A percentile compares a stretch with the other conserved stretches of the same genome.
Conservation (phyloP, 164 flowering plant genomes). For the Houttuynia cordata region DNA sequence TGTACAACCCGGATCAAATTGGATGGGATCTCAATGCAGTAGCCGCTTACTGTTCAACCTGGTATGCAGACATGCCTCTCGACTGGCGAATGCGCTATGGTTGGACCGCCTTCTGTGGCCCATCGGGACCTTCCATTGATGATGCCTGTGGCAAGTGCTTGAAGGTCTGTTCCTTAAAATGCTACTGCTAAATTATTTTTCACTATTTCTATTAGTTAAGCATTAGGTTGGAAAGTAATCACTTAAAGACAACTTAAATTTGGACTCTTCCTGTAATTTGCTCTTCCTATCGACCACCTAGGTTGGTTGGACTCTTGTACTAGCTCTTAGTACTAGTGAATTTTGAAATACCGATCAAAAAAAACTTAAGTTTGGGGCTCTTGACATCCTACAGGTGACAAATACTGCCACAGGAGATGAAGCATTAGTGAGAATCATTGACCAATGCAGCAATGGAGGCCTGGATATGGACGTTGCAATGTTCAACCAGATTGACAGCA, state of each 20-base stretch:
- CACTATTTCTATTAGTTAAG: no score
- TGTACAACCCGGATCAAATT: conserved; percentile 27
- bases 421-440: conserved; percentile 55
- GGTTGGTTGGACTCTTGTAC: no score
- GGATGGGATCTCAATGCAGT: conserved; percentile 32
- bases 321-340: no score
- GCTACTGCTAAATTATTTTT: not conserved
- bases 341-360: no score
- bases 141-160: conserved; percentile 34
- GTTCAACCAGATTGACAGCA: conserved; percentile 37
- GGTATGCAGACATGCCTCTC: conserved; percentile 35
- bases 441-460: conserved; percentile 73
- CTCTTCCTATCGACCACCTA: no score
- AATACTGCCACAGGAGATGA: conserved; percentile 40
- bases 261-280: not conserved
- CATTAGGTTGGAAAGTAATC: no score
- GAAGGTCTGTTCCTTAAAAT: conserved; percentile 11
- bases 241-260: no score
- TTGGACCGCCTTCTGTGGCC: conserved; percentile 46
- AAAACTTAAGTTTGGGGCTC: no score
- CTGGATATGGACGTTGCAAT: conserved; percentile 49
- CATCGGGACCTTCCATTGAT: conserved; percentile 28
- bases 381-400: conserved; percentile 62
- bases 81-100: conserved; percentile 31
- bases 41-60: conserved; percentile 36